Evolutionary conservation across 805 yeast species (phyloP), one percentile per base, ranked within the genome.

Genomic region (Monosporozyma aquatica): DNA sequence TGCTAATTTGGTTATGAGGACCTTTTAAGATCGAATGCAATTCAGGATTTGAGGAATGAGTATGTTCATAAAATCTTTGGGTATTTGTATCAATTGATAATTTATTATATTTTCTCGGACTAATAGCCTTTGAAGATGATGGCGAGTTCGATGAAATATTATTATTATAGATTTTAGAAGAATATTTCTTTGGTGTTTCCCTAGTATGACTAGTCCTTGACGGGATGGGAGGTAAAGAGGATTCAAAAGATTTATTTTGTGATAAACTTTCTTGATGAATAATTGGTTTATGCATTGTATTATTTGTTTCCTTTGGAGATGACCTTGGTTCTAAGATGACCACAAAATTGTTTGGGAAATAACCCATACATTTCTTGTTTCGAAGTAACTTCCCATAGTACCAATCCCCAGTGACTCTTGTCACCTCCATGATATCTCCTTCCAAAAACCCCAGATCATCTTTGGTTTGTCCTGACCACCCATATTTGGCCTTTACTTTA

Each of bases 361-460:
- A 70, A 0, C 98, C 98, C 29, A 78, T 76, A 37, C 59, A 58
- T 51, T 85, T 76, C 47, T 79, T 84, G 63, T 86, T 87, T 56
- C 97, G 71, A 49, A 78, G 66, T 43, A 90, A 71, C 47, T 72
- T 69, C 2, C 98, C 98, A 53, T 78, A 84, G 82, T 90, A 87
- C 94, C 95, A 87, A 54, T 80, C 80, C 15, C 95, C 95, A 56
- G 92, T 95, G 4, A 90, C 85, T 45, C 78, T 71, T 41, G 79
- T 74, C 4, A 92, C 95, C 48, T 87, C 95, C 52, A 92, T 85
- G 40, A 85, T 67, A 57, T 92, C 97, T 40, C 94, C 95, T 64
- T 92, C 97, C 17, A 89, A 73, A 59, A 92, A 92, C 1, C 97
- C 97, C 34, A 92, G 69, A 57, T 92, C 97, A 37, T 84, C 82